Percentiles rank a stretch among this genome's conserved stretches.
Conservation (phyloP, 2,329 filamentous ascomycete genomes). For the Sclerotinia subarctica region DNA sequence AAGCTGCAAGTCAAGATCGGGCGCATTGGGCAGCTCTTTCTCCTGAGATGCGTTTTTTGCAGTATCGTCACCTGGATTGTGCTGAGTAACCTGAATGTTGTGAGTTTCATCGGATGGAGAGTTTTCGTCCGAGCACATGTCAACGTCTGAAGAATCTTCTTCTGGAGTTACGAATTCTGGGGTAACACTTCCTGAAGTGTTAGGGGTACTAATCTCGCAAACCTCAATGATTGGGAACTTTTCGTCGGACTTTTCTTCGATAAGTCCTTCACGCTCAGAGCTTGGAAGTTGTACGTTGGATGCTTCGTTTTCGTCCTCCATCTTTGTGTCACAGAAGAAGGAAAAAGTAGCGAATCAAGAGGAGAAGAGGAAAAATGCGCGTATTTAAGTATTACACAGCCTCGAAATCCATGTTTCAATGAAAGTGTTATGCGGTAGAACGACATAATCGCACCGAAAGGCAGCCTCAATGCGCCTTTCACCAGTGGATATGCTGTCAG, state of each 20-base stretch:
- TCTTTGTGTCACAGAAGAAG: slow-evolving; percentile 1
- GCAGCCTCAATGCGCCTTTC: slow-evolving; percentile 5
- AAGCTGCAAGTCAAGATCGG: slow-evolving; percentile 3
- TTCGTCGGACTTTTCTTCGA: background rate
- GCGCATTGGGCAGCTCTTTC: background rate
- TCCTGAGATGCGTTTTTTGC: background rate
- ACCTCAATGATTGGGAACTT: background rate
- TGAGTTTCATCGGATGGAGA: background rate
- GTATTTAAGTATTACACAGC: slow-evolving; percentile 16
- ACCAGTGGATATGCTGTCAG: background rate
- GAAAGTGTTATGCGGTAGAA: slow-evolving; percentile 3
- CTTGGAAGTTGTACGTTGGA: background rate
- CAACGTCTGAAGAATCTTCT: slow-evolving; percentile 2
- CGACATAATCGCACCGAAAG: slow-evolving; percentile 8
- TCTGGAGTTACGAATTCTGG: background rate
- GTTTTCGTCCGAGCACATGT: background rate
- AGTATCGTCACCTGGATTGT: background rate
- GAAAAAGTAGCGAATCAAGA: background rate
- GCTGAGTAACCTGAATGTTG: background rate
- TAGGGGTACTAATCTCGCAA: background rate
- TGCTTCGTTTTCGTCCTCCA: slow-evolving; percentile 10
- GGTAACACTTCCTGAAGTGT: background rate
- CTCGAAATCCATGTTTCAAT: background rate
- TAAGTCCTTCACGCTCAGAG: background rate
- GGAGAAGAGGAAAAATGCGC: background rate